A percentile compares a stretch with the other conserved stretches of the same genome.
Evolutionary conservation across 2,329 filamentous ascomycete genomes (phyloP).

Genomic region (Aspergillaceae sp.): DNA sequence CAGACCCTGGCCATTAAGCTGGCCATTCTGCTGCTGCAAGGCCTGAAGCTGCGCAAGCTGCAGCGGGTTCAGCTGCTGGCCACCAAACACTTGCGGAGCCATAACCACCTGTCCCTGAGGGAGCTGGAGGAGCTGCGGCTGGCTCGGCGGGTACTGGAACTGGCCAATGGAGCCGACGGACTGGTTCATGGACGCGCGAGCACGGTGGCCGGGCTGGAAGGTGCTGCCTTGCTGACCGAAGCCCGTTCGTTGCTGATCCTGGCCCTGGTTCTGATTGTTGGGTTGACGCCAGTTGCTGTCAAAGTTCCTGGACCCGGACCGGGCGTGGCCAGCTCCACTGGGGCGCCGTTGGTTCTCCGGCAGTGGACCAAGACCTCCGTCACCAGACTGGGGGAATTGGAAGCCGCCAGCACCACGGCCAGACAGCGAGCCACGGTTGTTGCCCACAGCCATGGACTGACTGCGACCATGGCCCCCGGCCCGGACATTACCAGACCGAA

Average conservation of each 20-base stretch:
- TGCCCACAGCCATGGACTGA: slow-evolving; percentile 46
- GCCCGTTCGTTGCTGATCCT: slow-evolving; percentile 45
- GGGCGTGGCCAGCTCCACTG: slow-evolving; percentile 64
- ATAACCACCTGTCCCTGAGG: slow-evolving; percentile 75
- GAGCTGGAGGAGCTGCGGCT: slow-evolving; percentile 80
- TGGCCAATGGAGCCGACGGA: slow-evolving; percentile 75
- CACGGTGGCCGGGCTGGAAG: slow-evolving; percentile 89
- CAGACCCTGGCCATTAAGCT: slow-evolving; percentile 68
- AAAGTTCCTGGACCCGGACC: slow-evolving; percentile 84
- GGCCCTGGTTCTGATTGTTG: slow-evolving; percentile 42
- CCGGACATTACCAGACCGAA: slow-evolving; percentile 75
- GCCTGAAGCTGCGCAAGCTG: slow-evolving; percentile 87
- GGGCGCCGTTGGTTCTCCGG: slow-evolving; percentile 67
- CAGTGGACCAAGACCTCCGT: slow-evolving; percentile 40
- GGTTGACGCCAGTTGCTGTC: slow-evolving; percentile 97
- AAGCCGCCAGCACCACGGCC: slow-evolving; percentile 62
- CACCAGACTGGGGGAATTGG: slow-evolving; percentile 54
- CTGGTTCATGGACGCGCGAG: slow-evolving; percentile 74
- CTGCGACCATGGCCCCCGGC: slow-evolving; percentile 54
- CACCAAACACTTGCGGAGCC: slow-evolving; percentile 72
- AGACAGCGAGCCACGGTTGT: slow-evolving; percentile 56
- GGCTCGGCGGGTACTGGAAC: slow-evolving; percentile 73
- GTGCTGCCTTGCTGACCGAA: slow-evolving; percentile 60
- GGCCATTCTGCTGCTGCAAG: slow-evolving; percentile 86
- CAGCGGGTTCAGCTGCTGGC: slow-evolving; percentile 78